These are phyloP conservation scores for Colletotrichum eremochloae DNA, from an alignment of 2,329 filamentous ascomycete species.

Conservation along the genomic window DNA sequence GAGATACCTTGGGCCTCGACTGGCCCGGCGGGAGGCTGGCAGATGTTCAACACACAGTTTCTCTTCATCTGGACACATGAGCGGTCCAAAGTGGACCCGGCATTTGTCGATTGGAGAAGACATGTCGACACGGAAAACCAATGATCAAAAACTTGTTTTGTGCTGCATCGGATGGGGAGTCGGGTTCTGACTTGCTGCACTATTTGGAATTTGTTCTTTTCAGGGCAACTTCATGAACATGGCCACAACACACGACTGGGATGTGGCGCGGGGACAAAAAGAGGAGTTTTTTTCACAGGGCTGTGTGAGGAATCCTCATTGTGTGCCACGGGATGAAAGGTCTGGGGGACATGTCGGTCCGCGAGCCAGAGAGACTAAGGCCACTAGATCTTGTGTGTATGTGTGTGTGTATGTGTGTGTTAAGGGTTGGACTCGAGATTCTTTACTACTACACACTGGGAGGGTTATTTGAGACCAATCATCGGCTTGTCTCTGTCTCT, in stretches of 20 bases:
- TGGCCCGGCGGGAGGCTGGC: constrained; percentile 33
- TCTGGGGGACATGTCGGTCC: constrained; percentile 21
- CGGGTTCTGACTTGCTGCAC: constrained; percentile 52
- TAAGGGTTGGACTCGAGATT: constrained; percentile 42
- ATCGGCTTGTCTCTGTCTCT: constrained; percentile 41
- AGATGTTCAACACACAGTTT: constrained; percentile 35
- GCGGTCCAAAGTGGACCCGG: constrained; percentile 37
- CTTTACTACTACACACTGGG: constrained; percentile 41
- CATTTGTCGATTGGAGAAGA: constrained; percentile 33
- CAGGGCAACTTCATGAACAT: constrained; percentile 38
- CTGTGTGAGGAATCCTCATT: constrained; percentile 1
- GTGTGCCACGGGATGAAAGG: constrained; percentile 24
- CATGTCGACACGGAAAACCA: constrained; percentile 34
- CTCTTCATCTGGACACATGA: constrained; percentile 29
- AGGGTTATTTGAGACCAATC: constrained; percentile 41
- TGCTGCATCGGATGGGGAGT: constrained; percentile 57
- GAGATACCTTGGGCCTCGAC: constrained; percentile 33
- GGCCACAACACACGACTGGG: constrained; percentile 22
- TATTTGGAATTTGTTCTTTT: constrained; percentile 39
- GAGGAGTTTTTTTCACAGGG: constrained; percentile 19
- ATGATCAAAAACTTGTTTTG: constrained; percentile 46
- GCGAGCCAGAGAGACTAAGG: constrained; percentile 26
- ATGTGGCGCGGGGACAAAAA: constrained; percentile 21
- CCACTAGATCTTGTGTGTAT: constrained; percentile 29
- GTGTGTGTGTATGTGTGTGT: not conserved